Evolutionary conservation across 1,284 basidiomycete species (phyloP), one percentile per base, ranked within the genome.

Genomic region (Malassezia globosa): DNA sequence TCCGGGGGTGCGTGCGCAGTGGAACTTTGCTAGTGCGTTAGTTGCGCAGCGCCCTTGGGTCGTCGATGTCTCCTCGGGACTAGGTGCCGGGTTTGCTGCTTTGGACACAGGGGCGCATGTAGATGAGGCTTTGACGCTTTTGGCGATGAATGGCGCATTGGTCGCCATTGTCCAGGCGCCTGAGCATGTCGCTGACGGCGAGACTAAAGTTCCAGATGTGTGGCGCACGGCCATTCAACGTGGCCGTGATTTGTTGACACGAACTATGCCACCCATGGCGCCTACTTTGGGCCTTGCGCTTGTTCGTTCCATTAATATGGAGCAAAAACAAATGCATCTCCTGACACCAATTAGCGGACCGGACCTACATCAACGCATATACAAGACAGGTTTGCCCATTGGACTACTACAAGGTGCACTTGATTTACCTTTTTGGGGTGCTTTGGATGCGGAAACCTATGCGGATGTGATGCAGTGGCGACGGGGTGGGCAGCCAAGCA

Each of bases 361-460:
- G 83, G 1, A 75, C 86, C 13, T 88, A 5, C 80, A 78, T 69
- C 38, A 58, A 35, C 10, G 13, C 18, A 8, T 87, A 5, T 80
- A 79, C 69, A 37, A 58, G 37, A 2, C 5, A 2, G 39, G 44
- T 18, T 29, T 16, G 7, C 45, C 51, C 44, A 49, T 70, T 19
- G 51, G 46, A 16, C 68, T 92, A 1, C 80, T 89, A 29, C 86
- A 85, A 66, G 89, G 89, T 4, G 84, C 85, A 60, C 75, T 94
- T 58, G 87, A 92, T 65, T 73, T 95, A 0, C 89, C 89, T 0
- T 74, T 88, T 0, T 85, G 82, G 79, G 87, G 83, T 0, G 81
- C 88, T 80, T 73, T 95, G 40, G 87, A 94, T 72, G 83, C 81
- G 72, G 73, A 77, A 5, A 45, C 61, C 2, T 54, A 59, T 29